Percentiles rank a stretch among this genome's conserved stretches.
Evolutionary conservation across 495 filamentous ascomycete species (phyloP).

Genomic region (Aspergillus biplanus): DNA sequence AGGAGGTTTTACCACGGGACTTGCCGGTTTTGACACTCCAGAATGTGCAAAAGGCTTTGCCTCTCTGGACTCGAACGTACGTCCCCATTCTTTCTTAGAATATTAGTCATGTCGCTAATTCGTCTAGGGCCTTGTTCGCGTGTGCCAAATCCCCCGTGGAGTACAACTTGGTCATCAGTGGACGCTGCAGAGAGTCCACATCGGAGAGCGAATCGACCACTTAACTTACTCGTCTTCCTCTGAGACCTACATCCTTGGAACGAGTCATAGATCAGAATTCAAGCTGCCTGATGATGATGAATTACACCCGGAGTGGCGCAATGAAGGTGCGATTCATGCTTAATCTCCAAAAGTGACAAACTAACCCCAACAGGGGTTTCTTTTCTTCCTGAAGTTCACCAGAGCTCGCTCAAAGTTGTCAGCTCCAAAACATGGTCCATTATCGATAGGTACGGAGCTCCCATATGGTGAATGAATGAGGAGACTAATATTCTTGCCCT

Average conservation of each 20-base stretch:
- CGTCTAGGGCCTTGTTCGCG: conserved; percentile 61
- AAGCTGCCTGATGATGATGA: conserved; percentile 84
- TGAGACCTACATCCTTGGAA: conserved; percentile 76
- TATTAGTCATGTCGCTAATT: conserved; percentile 9
- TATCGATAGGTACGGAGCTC: conserved; percentile 65
- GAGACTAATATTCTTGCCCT: conserved; percentile 14
- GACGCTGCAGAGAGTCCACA: conserved; percentile 65
- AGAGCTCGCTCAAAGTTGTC: conserved; percentile 72
- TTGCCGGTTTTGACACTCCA: conserved; percentile 69
- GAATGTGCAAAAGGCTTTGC: conserved; percentile 81
- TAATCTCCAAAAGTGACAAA: neutral
- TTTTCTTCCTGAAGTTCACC: conserved; percentile 69
- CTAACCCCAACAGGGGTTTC: conserved; percentile 43
- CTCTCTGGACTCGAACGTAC: conserved; percentile 67
- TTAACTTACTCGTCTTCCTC: conserved; percentile 76
- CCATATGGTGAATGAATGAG: neutral
- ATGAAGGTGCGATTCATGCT: conserved; percentile 56
- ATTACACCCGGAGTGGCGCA: conserved; percentile 76
- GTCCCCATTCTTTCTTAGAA: neutral
- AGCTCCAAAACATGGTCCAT: conserved; percentile 74
- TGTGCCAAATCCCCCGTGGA: conserved; percentile 66
- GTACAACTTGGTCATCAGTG: conserved; percentile 73
- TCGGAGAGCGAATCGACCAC: conserved; percentile 72
- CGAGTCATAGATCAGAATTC: conserved; percentile 67
- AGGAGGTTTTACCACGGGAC: conserved; percentile 62